These are phyloP conservation scores for Pythium myriotylum DNA, from an alignment of 352 stramenopile species.

Conservation along the genomic window DNA sequence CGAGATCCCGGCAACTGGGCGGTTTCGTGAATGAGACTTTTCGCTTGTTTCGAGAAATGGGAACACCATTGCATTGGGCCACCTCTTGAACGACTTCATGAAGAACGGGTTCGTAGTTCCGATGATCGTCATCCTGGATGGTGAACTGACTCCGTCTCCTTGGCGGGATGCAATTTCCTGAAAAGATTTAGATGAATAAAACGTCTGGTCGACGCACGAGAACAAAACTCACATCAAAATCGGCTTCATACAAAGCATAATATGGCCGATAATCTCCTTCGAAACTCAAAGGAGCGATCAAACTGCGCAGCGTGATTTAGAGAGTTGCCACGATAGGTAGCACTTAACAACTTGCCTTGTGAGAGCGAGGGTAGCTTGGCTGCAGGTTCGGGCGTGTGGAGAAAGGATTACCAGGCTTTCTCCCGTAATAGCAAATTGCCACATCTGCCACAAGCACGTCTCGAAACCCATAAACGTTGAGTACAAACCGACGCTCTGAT, in stretches of 20 bases:
- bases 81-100: constrained; percentile 81
- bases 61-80: constrained; percentile 82
- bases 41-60: constrained; percentile 47
- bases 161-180: constrained; percentile 60
- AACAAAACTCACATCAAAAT: constrained; percentile 66
- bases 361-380: constrained; percentile 79
- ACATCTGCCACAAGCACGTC: constrained; percentile 76
- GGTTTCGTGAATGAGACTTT: constrained; percentile 32
- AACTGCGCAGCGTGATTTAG: constrained; percentile 31
- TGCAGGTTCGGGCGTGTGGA: constrained; percentile 77
- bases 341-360: constrained; percentile 45
- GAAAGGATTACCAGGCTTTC: constrained; percentile 82
- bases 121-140: constrained; percentile 61
- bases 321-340: neutral
- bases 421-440: constrained; percentile 84
- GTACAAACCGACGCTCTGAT: constrained; percentile 78
- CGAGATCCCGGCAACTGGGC: neutral
- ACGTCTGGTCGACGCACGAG: neutral
- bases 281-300: constrained; percentile 82
- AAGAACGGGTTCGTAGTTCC: constrained; percentile 90
- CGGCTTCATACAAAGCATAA: constrained; percentile 84
- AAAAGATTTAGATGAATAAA: neutral
- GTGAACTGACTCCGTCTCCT: constrained; percentile 48
- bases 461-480: constrained; percentile 83
- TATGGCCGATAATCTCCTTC: constrained; percentile 85